Evolutionary conservation across 1,284 basidiomycete species (phyloP), one percentile per base, ranked within the genome.

Genomic region (Porphyrellus sp.): DNA sequence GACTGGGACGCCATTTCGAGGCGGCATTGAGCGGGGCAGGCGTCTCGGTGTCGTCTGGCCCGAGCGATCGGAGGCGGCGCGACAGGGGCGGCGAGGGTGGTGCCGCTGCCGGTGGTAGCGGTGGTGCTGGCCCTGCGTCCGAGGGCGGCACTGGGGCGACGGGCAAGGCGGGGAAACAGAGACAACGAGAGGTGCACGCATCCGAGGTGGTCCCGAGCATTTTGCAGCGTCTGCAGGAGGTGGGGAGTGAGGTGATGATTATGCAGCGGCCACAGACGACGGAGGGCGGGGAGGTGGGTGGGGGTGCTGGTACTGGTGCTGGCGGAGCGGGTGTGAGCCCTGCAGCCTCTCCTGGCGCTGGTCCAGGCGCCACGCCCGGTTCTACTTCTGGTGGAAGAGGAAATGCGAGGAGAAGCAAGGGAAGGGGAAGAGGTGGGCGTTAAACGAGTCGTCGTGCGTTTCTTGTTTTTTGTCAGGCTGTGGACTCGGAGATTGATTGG

Each of bases 1-100:
- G 81, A 1, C 59, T 83, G 12, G 82, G 75, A 1, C 74, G 84
- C 21, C 81, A 84, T 44, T 82, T 86, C 51, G 83, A 85, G 59
- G 83, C 79, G 0, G 84, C 84, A 2, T 68, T 86, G 31, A 85
- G 65, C 52, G 78, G 81, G 3, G 80, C 77, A 0, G 80, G 79
- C 3, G 76, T 80, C 0, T 56, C 38, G 0, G 55, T 68, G 1
- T 45, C 51, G 16, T 61, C 60, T 0, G 30, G 41, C 21, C 57
- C 61, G 4, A 49, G 54, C n/a, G 21, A 73, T 20, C 68, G 71
- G 31, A 73, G 68, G 60, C 66, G 63, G 46, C 69, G 67, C 57
- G 56, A 72, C 34, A 65, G 52, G 46, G 64, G 57, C 5, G 34
- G 33, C 11, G 47, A 46, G n/a, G 15, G 42, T 13, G 30, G 30